Percentiles rank a stretch among this genome's conserved stretches.
These are phyloP conservation scores for Colletotrichum godetiae DNA, from an alignment of 2,329 filamentous ascomycete genomes.

Conservation along the genomic window DNA sequence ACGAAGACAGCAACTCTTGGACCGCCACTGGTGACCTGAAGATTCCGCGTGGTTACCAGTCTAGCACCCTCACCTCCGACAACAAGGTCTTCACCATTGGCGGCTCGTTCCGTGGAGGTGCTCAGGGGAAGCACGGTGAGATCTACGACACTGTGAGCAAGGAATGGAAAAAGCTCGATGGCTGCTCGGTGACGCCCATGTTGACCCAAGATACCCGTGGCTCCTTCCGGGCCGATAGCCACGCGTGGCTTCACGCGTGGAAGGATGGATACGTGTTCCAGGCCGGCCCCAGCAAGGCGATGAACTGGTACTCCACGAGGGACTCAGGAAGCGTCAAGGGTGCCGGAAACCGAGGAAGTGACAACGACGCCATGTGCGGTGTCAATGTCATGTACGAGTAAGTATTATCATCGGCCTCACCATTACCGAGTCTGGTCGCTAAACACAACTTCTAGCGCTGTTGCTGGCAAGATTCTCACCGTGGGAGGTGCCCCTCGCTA, in stretches of 20 bases:
- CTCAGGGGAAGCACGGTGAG: conserved; percentile 65
- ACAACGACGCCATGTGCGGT: conserved; percentile 63
- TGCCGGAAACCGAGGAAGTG: conserved; percentile 53
- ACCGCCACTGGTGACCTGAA: conserved; percentile 52
- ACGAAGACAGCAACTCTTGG: conserved; percentile 51
- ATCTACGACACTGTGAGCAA: conserved; percentile 57
- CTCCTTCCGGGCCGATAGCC: conserved; percentile 54
- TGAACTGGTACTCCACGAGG: conserved; percentile 66
- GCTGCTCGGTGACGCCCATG: conserved; percentile 58
- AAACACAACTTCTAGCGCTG: conserved; percentile 41
- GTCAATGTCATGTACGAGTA: conserved; percentile 66
- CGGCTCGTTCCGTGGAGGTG: conserved; percentile 61
- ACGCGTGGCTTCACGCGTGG: conserved; percentile 44
- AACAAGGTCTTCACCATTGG: conserved; percentile 68
- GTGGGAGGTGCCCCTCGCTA: conserved; percentile 61
- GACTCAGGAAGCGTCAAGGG: conserved; percentile 51
- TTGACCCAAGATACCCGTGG: conserved; percentile 59
- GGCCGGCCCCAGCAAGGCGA: conserved; percentile 61
- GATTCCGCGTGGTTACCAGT: conserved; percentile 63
- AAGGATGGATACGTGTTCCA: conserved; percentile 64
- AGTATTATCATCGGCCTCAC: neutral
- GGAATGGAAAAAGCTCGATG: conserved; percentile 56
- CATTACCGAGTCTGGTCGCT: neutral
- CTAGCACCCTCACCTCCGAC: conserved; percentile 55
- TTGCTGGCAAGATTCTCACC: conserved; percentile 62